These are phyloP conservation scores for Podaxis carcinomalis DNA, from an alignment of 768 basidiomycete species.

Conservation along the genomic window DNA sequence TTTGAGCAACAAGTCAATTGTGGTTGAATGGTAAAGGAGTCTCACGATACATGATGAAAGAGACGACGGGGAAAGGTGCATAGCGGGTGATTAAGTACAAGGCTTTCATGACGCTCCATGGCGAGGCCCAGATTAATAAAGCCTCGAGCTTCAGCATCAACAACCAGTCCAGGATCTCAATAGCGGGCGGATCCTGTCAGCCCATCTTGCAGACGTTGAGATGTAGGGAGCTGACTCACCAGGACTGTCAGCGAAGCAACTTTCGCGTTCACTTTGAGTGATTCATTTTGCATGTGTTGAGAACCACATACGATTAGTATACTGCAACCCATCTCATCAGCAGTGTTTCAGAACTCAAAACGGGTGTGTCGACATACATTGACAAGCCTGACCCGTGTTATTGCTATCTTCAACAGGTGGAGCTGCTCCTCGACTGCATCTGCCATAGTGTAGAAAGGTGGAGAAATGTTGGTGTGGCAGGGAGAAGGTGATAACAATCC, in stretches of 20 bases:
- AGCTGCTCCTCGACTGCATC: too few species aligned
- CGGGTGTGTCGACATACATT: background rate
- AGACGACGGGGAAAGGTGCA: background rate
- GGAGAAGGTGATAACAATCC: too few species aligned
- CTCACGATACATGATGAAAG: background rate
- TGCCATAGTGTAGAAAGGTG: too few species aligned
- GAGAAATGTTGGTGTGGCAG: too few species aligned
- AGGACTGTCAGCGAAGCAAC: background rate
- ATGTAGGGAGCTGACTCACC: background rate
- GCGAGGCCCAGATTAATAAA: background rate
- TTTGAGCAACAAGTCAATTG: background rate
- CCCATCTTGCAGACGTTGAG: background rate
- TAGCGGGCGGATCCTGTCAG: background rate
- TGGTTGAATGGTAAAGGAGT: background rate
- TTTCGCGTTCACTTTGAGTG: background rate
- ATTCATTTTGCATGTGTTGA: background rate
- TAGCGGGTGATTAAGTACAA: background rate
- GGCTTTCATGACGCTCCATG: background rate
- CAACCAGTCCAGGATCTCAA: background rate
- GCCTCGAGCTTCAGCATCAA: background rate
- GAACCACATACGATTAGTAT: background rate
- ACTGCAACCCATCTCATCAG: background rate
- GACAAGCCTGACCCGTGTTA: background rate
- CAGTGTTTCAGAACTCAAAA: background rate
- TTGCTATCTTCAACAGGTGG: too few species aligned